Percentiles rank a stretch among this genome's conserved stretches.
Conservation (phyloP, 2,329 filamentous ascomycete genomes). For the Clarireedia homoeocarpa region DNA sequence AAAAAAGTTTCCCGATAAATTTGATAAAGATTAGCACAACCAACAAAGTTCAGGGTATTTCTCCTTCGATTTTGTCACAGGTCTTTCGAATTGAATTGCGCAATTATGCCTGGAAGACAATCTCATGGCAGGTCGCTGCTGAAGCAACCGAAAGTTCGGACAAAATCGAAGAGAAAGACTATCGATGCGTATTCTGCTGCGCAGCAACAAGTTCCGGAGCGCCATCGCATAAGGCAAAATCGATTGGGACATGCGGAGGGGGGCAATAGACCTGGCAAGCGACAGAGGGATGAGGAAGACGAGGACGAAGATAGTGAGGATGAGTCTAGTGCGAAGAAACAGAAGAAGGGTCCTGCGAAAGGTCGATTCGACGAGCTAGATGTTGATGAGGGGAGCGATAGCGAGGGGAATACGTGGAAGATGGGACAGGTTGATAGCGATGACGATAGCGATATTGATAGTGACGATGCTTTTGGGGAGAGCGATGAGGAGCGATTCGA, state of each 20-base stretch:
- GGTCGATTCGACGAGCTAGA: constrained; percentile 35
- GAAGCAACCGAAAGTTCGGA: constrained; percentile 32
- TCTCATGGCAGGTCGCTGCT: constrained; percentile 27
- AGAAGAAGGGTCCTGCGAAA: constrained; percentile 22
- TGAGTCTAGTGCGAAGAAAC: constrained; percentile 31
- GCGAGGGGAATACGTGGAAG: constrained; percentile 61
- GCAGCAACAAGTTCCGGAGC: constrained; percentile 45
- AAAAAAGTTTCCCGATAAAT: constrained; percentile 21
- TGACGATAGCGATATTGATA: constrained; percentile 62
- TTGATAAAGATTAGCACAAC: constrained; percentile 12
- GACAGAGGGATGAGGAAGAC: constrained; percentile 37
- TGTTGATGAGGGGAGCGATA: constrained; percentile 55
- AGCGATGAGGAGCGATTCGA: constrained; percentile 66
- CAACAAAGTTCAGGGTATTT: constrained; percentile 3
- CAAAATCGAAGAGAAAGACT: constrained; percentile 37
- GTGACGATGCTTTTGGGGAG: constrained; percentile 63
- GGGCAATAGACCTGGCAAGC: constrained; percentile 32
- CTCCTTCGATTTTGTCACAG: not conserved
- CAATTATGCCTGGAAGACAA: constrained; percentile 31
- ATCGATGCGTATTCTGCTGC: constrained; percentile 57
- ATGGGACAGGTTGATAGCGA: constrained; percentile 58
- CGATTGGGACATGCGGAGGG: constrained; percentile 48
- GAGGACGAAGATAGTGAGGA: constrained; percentile 36
- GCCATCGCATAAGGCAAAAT: constrained; percentile 44
- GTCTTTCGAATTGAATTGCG: not conserved